Evolutionary conservation across 441 rosid species (phyloP), one percentile per base, ranked within the genome.

Genomic region (Macaranga tanarius): DNA sequence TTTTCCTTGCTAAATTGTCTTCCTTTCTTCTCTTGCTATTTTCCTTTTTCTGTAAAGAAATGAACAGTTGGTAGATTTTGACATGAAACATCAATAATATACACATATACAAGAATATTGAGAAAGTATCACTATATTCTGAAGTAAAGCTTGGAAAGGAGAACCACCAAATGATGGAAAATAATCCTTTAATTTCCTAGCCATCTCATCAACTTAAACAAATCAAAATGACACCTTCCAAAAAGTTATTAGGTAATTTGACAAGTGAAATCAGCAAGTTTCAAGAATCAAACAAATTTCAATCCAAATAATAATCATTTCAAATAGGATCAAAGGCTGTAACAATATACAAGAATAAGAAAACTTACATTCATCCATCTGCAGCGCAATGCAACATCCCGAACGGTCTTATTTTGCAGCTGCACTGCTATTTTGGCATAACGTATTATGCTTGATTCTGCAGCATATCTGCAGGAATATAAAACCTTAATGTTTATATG

Each of bases 381-480:
- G 82, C 91, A 84, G 69, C 92, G 93, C 59, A 91, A 56, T 0
- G 95, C 97, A 61, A 91, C 88, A 72, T 91, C 97, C 40, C 95
- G 80, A 23, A 89, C 90, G 10, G 90, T 88, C 79, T 91, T 91
- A 80, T 81, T 83, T 62, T 78, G 86, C 72, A 91, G 82, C 73
- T 86, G 81, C 84, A 81, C 77, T 0, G 97, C 92, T 78, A 91
- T 91, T 84, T 86, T 91, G 9, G 95, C 92, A 85, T 91, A 91
- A 17, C 91, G 84, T 72, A 77, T 79, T 48, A 91, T 56, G 20
- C 13, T 52, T 67, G 89, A 70, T 52, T 85, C 88, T 8, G 86
- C 56, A 3, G 85, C 78, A 67, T 72, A 81, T 79, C 97, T 91
- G 78, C 63, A 73, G 25, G 38, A 63, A 76, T 62, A 4, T 54